Base-by-base conservation (phyloP, 192 early-diverging fungal species). In the Lobosporangium transversale region DNA sequence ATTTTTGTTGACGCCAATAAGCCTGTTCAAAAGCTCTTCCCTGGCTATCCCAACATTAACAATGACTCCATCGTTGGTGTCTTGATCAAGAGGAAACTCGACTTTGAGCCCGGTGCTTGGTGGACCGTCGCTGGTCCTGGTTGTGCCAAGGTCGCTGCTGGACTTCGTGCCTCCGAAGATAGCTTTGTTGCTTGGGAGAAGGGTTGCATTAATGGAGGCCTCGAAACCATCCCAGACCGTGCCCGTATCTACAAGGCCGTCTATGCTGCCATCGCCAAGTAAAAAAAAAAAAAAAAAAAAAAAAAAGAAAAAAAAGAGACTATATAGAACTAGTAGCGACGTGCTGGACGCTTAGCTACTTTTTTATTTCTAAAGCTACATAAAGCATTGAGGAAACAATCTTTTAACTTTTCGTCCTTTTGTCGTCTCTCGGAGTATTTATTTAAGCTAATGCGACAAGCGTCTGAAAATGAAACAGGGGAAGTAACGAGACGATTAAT, bases 81-180 rank as follows among this genome's bases (percentile, higher is more conserved):
- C 63, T 35, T 76, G 63, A 76, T 76, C 53, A 62, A 66, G 64
- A 47, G 58, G 7, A 35, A 67, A 24, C 51, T 45, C 6, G 73
- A 76, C 42, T 76, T 76, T 56, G 73, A 76, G 31, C 73, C 73
- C 15, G 65, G 65, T 76, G 73, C 73, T 18, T 76, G 73, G 73
- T 76, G 73, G 73, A 42, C 59, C 17, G 58, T 67, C 37, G 21
- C 45, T 1, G 73, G 73, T 14, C 73, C 73, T 4, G 58, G 53
- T 23, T 76, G 73, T 30, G 52, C 73, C 23, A 20, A 47, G 17
- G 57, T 44, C 3, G 58, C 73, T 3, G 23, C 58, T 14, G 8
- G 36, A 1, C 65, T 76, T 18, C 43, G 52, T 1, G 33, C 35
- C 24, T 62, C 63, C 7, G 31, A 67, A 31, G 52, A 29, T 6